These are phyloP conservation scores for Gossypium rotundifolium DNA, from an alignment of 345 rosid genomes.

Conservation along the genomic window DNA sequence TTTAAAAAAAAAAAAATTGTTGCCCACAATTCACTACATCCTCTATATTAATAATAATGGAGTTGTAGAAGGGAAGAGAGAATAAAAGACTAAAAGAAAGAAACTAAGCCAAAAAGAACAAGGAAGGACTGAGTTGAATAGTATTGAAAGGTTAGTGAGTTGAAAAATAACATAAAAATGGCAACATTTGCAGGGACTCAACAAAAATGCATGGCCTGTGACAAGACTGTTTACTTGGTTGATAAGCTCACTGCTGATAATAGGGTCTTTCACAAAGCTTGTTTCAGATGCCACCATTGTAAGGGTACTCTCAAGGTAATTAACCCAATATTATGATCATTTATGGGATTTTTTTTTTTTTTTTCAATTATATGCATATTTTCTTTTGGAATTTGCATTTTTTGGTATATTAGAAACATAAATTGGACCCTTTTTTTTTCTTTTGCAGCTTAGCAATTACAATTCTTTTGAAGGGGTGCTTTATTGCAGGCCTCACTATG, in stretches of 20 bases:
- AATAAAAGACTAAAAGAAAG: neutral
- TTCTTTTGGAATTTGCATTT: no score
- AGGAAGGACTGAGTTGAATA: no score
- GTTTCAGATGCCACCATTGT: slow-evolving; percentile 71
- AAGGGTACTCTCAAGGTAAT: slow-evolving; percentile 53
- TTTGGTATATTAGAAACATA: no score
- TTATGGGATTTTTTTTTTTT: no score
- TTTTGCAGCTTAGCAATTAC: slow-evolving; percentile 53
- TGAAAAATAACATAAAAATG: slow-evolving; percentile 12
- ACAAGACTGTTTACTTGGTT: slow-evolving; percentile 57
- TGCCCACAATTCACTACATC: slow-evolving; percentile 26
- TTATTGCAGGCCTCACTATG: slow-evolving; percentile 63
- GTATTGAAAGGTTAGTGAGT: no score
- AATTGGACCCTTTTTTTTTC: neutral
- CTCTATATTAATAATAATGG: neutral
- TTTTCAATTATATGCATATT: no score
- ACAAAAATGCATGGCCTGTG: slow-evolving; percentile 58
- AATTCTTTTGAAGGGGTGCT: slow-evolving; percentile 62
- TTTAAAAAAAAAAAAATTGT: neutral
- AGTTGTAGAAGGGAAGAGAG: neutral
- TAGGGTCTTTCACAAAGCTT: slow-evolving; percentile 49
- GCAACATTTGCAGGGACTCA: slow-evolving; percentile 45
- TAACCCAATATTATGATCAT: no score
- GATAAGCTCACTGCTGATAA: slow-evolving; percentile 50
- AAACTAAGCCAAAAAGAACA: neutral